Evolutionary conservation across 176 grass and related monocot genomes (phyloP).

Genomic region (Eleusine indica): DNA sequence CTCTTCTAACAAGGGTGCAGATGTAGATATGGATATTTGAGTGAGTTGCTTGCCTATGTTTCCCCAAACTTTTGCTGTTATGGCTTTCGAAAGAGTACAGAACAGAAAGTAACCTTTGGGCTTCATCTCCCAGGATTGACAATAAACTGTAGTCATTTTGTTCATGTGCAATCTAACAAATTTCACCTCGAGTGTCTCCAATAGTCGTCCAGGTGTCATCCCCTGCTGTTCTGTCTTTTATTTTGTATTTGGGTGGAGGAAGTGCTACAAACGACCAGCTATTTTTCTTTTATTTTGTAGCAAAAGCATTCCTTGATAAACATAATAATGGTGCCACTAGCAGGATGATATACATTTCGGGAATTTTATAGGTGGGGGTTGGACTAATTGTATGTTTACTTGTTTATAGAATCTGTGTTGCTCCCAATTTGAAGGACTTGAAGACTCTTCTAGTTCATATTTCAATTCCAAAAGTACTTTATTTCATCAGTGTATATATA

Average conservation of each 20-base stretch:
- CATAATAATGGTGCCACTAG: neutral
- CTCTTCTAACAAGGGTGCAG: conserved; percentile 5
- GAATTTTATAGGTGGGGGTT: too few relatives aligned
- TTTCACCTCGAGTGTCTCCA: neutral
- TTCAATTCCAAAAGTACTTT: too few relatives aligned
- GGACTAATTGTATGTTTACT: too few relatives aligned
- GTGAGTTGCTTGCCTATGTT: conserved; percentile 1
- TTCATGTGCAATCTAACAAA: neutral
- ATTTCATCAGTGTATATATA: too few relatives aligned
- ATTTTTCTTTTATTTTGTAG: neutral
- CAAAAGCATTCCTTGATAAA: neutral
- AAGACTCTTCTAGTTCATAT: too few relatives aligned
- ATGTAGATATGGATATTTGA: neutral
- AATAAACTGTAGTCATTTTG: neutral
- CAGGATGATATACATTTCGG: too few relatives aligned
- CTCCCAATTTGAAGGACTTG: too few relatives aligned
- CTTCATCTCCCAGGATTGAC: neutral
- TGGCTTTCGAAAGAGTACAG: neutral
- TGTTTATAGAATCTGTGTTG: too few relatives aligned
- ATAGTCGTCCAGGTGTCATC: neutral
- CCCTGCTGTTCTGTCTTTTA: neutral
- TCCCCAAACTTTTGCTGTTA: conserved; percentile 13
- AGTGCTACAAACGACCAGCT: neutral
- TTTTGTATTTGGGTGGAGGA: neutral
- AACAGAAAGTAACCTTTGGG: neutral